phyloP scores from a whole-genome alignment of 176 grass and related monocot genomes.

The Puccinellia tenuiflora region DNA sequence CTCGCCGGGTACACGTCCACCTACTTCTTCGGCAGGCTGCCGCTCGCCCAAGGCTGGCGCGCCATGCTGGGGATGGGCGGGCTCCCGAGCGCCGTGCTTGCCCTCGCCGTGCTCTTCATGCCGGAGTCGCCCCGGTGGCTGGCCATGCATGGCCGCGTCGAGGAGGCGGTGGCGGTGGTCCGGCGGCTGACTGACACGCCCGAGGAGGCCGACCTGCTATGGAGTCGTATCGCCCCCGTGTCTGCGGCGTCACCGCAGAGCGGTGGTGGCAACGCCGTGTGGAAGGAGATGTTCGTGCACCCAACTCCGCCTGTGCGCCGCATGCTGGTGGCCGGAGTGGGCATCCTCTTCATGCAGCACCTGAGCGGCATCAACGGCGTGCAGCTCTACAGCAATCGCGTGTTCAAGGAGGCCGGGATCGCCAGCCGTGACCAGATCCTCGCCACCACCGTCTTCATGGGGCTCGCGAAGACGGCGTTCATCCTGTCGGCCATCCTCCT shows the following conservation, averaged over 20 bases:
- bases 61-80: constrained; percentile 33
- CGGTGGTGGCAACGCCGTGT: constrained; percentile 21
- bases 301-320: constrained; percentile 36
- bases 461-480: constrained; percentile 47
- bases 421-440: constrained; percentile 18
- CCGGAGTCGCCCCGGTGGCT: constrained; percentile 43
- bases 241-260: neutral
- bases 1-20: constrained; percentile 34
- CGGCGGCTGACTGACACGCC: neutral
- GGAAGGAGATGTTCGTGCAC: constrained; percentile 44
- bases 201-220: constrained; percentile 7
- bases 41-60: constrained; percentile 28
- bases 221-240: neutral
- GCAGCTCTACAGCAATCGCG: constrained; percentile 49
- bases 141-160: constrained; percentile 18
- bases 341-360: constrained; percentile 60
- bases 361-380: constrained; percentile 55
- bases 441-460: constrained; percentile 39
- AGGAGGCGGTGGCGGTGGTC: constrained; percentile 13
- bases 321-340: constrained; percentile 37
- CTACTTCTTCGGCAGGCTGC: constrained; percentile 31
- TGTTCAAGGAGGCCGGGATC: constrained; percentile 48
- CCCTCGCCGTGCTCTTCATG: constrained; percentile 21
- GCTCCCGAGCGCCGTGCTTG: constrained; percentile 20
- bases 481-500: constrained; percentile 50